phyloP scores from a whole-genome alignment of 352 stramenopile species.

The Globisporangium orthogonon region DNA sequence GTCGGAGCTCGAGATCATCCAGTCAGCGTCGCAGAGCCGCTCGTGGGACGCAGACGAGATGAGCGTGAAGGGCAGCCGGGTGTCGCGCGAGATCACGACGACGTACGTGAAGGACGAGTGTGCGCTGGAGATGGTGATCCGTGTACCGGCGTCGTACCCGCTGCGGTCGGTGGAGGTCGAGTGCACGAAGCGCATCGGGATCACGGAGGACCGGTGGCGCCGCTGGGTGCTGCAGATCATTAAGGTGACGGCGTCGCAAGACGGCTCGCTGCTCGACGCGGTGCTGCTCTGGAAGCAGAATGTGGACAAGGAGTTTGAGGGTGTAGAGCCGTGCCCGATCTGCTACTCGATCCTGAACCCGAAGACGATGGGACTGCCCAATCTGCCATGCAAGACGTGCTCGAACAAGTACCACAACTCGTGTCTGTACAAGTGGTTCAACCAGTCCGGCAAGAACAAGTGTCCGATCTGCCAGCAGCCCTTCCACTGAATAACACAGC shows the following conservation, averaged over 20 bases:
- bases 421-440: slow-evolving; percentile 94
- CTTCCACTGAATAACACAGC: slow-evolving; percentile 44
- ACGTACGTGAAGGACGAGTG: slow-evolving; percentile 93
- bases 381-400: slow-evolving; percentile 88
- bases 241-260: slow-evolving; percentile 81
- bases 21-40: slow-evolving; percentile 41
- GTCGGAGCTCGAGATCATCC: slow-evolving; percentile 73
- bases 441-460: slow-evolving; percentile 92
- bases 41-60: slow-evolving; percentile 78
- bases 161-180: slow-evolving; percentile 88
- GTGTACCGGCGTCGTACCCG: slow-evolving; percentile 85
- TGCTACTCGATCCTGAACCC: slow-evolving; percentile 91
- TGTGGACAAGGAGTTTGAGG: slow-evolving; percentile 90
- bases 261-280: slow-evolving; percentile 88
- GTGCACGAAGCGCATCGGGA: slow-evolving; percentile 88
- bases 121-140: slow-evolving; percentile 86
- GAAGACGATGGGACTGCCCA: slow-evolving; percentile 86
- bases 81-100: slow-evolving; percentile 86
- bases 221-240: slow-evolving; percentile 92
- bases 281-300: slow-evolving; percentile 92
- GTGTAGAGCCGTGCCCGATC: slow-evolving; percentile 89
- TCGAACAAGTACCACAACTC: slow-evolving; percentile 92
- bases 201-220: slow-evolving; percentile 88
- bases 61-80: slow-evolving; percentile 80
- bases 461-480: slow-evolving; percentile 91